Evolutionary conservation across 176 grass and related monocot genomes (phyloP).

Genomic region (Avena insularis): DNA sequence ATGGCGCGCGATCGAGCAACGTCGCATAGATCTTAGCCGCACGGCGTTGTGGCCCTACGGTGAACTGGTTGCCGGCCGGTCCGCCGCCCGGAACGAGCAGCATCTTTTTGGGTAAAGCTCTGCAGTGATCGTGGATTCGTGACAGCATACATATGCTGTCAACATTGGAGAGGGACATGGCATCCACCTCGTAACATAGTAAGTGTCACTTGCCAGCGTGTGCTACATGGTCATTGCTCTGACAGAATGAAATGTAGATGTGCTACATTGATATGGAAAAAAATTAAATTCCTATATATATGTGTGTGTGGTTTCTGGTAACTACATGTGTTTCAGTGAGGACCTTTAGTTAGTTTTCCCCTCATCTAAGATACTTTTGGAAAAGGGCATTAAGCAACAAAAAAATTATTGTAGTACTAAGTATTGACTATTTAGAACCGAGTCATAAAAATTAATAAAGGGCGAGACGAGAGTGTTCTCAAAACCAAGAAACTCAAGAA

Average conservation of each 20-base stretch:
- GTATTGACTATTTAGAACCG: too few relatives aligned
- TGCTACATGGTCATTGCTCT: not conserved
- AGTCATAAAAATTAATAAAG: too few relatives aligned
- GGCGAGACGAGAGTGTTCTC: too few relatives aligned
- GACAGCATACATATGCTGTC: not conserved
- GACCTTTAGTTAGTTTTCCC: too few relatives aligned
- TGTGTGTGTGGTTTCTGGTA: not conserved
- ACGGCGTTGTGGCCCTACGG: slow-evolving; percentile 7
- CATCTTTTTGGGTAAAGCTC: not conserved
- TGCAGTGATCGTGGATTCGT: not conserved
- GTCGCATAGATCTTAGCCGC: slow-evolving; percentile 1
- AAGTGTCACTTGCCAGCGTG: not conserved
- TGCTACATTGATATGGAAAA: too few relatives aligned
- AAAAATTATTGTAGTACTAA: too few relatives aligned
- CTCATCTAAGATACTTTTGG: too few relatives aligned
- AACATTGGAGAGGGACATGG: slow-evolving; percentile 2
- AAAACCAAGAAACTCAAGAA: too few relatives aligned
- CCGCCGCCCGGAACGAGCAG: not conserved
- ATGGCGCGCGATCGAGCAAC: slow-evolving; percentile 30
- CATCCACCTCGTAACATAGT: not conserved
- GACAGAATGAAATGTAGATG: too few relatives aligned
- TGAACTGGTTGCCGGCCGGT: not conserved
- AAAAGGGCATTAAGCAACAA: too few relatives aligned
- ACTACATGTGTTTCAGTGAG: not conserved
- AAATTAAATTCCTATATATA: not conserved